Evolutionary conservation across 2,329 filamentous ascomycete genomes (phyloP).

Genomic region (Sclerotinia glacialis): DNA sequence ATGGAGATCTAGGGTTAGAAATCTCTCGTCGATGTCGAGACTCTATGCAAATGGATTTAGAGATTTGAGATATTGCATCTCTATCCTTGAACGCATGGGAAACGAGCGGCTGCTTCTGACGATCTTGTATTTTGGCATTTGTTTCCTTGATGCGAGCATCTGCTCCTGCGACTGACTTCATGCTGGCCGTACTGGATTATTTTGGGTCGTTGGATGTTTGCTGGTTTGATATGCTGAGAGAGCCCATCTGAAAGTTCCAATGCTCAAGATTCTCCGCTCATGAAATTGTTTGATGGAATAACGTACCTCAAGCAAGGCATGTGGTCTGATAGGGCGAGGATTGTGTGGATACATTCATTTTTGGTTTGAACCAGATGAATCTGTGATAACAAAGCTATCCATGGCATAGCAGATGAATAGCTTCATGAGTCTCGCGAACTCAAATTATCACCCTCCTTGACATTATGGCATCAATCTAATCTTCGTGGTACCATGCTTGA

Average conservation of each 20-base stretch:
- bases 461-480: too few relatives aligned
- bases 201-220: too few relatives aligned
- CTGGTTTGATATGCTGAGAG: not conserved
- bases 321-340: not conserved
- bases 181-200: not conserved
- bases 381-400: not conserved
- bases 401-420: too few relatives aligned
- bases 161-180: not conserved
- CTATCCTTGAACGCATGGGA: not conserved
- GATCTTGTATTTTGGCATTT: not conserved
- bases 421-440: too few relatives aligned
- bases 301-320: not conserved
- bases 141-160: not conserved
- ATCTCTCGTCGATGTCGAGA: not conserved
- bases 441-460: too few relatives aligned
- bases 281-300: too few relatives aligned
- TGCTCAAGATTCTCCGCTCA: rapidly evolving
- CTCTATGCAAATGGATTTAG: not conserved
- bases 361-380: not conserved
- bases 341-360: not conserved
- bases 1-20: not conserved
- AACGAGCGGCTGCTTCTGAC: too few relatives aligned
- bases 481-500: too few relatives aligned
- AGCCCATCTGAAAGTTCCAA: not conserved
- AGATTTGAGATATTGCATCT: not conserved